phyloP scores from a whole-genome alignment of 352 stramenopile genomes.

The Pythium folliculosum region DNA sequence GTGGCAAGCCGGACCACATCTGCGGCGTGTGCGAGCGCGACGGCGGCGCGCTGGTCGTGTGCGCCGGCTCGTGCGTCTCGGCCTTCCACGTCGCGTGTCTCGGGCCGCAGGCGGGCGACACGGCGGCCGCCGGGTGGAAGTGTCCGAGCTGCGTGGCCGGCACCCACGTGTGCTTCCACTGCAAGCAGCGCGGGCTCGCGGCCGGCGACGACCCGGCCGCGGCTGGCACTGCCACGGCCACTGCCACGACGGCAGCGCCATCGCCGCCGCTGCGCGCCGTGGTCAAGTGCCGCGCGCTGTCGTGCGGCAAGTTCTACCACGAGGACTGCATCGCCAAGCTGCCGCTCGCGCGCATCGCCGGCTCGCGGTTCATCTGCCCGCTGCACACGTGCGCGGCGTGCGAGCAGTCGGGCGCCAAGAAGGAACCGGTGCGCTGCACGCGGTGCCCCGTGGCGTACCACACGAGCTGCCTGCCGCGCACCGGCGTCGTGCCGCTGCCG shows the following conservation, averaged over 20 bases:
- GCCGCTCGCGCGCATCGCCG: conserved; percentile 72
- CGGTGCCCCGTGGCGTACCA: conserved; percentile 82
- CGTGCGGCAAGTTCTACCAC: conserved; percentile 87
- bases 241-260: not conserved
- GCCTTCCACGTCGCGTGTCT: conserved; percentile 70
- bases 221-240: not conserved
- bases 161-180: conserved; percentile 83
- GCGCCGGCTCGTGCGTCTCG: conserved; percentile 68
- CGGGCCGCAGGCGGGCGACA: conserved; percentile 1
- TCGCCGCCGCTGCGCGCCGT: conserved; percentile 32
- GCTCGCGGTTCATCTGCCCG: conserved; percentile 84
- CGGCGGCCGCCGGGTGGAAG: conserved; percentile 39
- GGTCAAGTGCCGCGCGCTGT: conserved; percentile 78
- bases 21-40: conserved; percentile 72
- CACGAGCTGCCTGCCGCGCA: conserved; percentile 67
- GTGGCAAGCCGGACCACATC: conserved; percentile 55
- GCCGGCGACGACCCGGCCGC: conserved; percentile 8
- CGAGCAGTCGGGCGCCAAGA: conserved; percentile 75
- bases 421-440: conserved; percentile 80
- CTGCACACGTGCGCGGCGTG: conserved; percentile 80
- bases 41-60: conserved; percentile 47
- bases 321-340: conserved; percentile 79
- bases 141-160: conserved; percentile 57
- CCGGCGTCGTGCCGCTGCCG: conserved; percentile 52
- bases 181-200: conserved; percentile 51